phyloP scores from a whole-genome alignment of 768 basidiomycete genomes.

The Lentinula lateritia region DNA sequence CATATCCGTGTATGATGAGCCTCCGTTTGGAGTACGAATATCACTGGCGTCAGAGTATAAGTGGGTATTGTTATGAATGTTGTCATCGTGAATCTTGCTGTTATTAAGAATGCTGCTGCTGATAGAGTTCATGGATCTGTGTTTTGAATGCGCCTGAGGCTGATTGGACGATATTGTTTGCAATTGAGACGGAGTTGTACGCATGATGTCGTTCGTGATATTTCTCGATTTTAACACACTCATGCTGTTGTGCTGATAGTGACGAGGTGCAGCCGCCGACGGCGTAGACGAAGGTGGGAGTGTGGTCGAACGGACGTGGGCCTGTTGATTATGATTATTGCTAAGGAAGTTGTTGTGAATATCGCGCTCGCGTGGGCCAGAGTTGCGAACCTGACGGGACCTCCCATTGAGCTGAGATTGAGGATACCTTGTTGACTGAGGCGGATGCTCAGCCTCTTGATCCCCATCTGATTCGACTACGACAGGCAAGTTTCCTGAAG shows the following conservation, averaged over 20 bases:
- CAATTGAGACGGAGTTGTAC: conserved; percentile 8
- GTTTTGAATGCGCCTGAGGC: conserved; percentile 16
- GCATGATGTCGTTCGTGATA: conserved; percentile 25
- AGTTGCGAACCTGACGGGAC: background rate
- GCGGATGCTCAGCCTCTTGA: background rate
- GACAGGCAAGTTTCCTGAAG: background rate
- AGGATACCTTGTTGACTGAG: conserved; percentile 1
- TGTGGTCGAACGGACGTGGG: conserved; percentile 40
- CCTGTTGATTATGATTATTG: conserved; percentile 19
- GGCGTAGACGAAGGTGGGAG: conserved; percentile 35
- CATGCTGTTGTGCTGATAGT: conserved; percentile 45
- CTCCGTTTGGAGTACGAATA: conserved; percentile 14
- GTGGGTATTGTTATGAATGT: conserved; percentile 16
- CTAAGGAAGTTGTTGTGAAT: conserved; percentile 13
- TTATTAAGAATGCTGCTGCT: conserved; percentile 16
- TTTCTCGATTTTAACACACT: conserved; percentile 32
- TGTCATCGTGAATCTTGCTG: conserved; percentile 13
- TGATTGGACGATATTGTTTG: conserved; percentile 11
- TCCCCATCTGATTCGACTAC: conserved; percentile 3
- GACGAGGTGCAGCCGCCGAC: conserved; percentile 21
- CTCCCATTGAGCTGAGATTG: conserved; percentile 7
- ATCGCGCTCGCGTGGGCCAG: conserved; percentile 1
- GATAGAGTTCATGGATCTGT: conserved; percentile 18
- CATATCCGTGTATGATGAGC: conserved; percentile 6
- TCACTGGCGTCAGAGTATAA: conserved; percentile 17